phyloP scores from a whole-genome alignment of 352 stramenopile species.

The Phytophthora cactorum region DNA sequence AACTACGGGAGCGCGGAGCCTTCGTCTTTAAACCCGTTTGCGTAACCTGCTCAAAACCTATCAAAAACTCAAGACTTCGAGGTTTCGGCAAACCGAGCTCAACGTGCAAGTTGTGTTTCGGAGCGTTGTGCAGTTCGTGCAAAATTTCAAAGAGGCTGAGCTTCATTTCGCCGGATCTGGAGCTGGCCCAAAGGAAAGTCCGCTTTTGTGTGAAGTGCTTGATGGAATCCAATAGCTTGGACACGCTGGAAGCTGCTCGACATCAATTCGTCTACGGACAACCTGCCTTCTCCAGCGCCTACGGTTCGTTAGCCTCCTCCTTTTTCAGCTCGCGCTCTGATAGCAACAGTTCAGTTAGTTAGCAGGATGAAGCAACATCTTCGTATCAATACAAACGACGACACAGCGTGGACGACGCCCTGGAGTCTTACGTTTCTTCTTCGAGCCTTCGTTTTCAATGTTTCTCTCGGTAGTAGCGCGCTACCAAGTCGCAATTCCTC shows the following conservation, averaged over 20 bases:
- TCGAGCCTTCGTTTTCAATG: too few species aligned
- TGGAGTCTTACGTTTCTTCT: too few species aligned
- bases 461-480: too few species aligned
- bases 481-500: too few species aligned
- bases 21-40: conserved; percentile 2
- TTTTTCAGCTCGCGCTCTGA: conserved; percentile 5
- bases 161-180: conserved; percentile 25
- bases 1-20: conserved; percentile 13
- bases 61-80: neutral
- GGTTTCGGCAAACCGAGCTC: conserved; percentile 7
- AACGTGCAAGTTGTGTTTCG: conserved; percentile 26
- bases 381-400: too few species aligned
- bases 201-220: conserved; percentile 36
- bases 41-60: conserved; percentile 2
- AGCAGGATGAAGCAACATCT: too few species aligned
- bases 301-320: conserved; percentile 1
- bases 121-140: conserved; percentile 10
- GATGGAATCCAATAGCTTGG: conserved; percentile 17
- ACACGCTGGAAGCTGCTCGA: conserved; percentile 25
- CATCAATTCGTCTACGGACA: conserved; percentile 18
- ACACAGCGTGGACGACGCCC: too few species aligned
- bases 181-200: conserved; percentile 21
- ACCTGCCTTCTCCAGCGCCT: conserved; percentile 2
- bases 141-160: conserved; percentile 26
- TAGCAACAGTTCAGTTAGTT: neutral